Base-by-base conservation (phyloP, 1,139 yeast genomes). In the Suhomyces wounanorum region DNA sequence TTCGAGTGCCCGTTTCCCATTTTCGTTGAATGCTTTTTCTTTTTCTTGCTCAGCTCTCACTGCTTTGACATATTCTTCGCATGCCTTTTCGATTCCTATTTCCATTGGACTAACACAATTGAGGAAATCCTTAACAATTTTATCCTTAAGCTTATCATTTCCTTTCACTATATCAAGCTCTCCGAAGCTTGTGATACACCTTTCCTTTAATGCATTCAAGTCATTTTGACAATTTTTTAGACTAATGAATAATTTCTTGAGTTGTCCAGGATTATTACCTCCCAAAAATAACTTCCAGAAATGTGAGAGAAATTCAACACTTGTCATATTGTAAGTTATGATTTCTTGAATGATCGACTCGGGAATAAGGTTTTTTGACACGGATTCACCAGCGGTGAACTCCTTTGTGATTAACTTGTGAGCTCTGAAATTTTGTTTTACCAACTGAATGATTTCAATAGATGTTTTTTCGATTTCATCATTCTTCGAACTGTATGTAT, bases 361-460 rank as follows among this genome's bases (percentile, higher is more conserved):
- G 1, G 75, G 66, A 3, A 75, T 61, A 14, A 74, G 57, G 44
- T 66, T 61, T 31, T 61, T 53, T 25, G 56, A 49, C 44, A 54
- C 48, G 28, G 57, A 50, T n/a, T 56, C 59, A 21, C 52, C 52
- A 10, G 42, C 44, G 26, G 58, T 52, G 2, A 43, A 44, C 28
- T 61, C 62, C 37, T 60, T 65, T 18, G 54, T 64, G 61, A 55
- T 66, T n/a, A 65, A 66, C 56, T 66, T 75, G 73, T 77, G 76
- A 5, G 77, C 71, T 57, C 80, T 82, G 43, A 83, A 79, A 61
- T 85, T 86, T 48, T 77, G 75, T 59, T 80, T 80, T 16, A 84
- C 81, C 25, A 85, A 72, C 4, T 64, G 65, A 13, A 78, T 71
- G 10, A 85, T 79, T 45, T 82, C 84, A 40, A 61, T 65, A 8